Percentiles rank a stretch among this genome's conserved stretches.
phyloP scores from a whole-genome alignment of 345 rosid genomes.

The Hibiscus trionum region DNA sequence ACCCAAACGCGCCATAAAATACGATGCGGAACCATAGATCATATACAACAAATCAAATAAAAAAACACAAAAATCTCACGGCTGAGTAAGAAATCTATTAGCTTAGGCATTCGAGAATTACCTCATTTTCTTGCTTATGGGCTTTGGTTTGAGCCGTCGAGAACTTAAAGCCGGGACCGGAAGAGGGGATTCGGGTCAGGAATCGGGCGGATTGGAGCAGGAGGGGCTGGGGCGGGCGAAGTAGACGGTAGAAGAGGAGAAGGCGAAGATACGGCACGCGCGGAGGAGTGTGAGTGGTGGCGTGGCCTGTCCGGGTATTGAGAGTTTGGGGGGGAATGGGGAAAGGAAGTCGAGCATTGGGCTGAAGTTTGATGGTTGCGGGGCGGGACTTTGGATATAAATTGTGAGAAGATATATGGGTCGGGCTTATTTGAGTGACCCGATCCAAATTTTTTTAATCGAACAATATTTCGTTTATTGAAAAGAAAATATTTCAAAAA shows the following conservation, averaged over 20 bases:
- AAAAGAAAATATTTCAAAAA: too few species aligned
- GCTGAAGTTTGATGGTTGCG: neutral
- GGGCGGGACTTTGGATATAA: neutral
- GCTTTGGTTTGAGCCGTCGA: neutral
- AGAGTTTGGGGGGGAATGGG: neutral
- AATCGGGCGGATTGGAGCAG: neutral
- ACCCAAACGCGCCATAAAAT: neutral
- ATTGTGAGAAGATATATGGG: neutral
- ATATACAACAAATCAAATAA: neutral
- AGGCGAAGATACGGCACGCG: neutral
- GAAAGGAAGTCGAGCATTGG: neutral
- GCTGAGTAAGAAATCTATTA: neutral
- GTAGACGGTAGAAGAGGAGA: neutral
- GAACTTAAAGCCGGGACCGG: neutral
- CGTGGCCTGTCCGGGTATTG: neutral
- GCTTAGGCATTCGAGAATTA: neutral
- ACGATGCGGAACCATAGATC: neutral
- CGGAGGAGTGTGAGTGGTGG: neutral
- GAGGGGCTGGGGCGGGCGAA: neutral
- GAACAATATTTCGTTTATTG: too few species aligned
- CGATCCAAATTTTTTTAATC: neutral
- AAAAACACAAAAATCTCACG: neutral
- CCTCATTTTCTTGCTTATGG: neutral
- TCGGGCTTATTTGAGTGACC: neutral
- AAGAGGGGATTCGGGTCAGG: neutral